These are phyloP conservation scores for Fennellomyces sp. DNA, from an alignment of 371 early-diverging fungal genomes.

Conservation along the genomic window DNA sequence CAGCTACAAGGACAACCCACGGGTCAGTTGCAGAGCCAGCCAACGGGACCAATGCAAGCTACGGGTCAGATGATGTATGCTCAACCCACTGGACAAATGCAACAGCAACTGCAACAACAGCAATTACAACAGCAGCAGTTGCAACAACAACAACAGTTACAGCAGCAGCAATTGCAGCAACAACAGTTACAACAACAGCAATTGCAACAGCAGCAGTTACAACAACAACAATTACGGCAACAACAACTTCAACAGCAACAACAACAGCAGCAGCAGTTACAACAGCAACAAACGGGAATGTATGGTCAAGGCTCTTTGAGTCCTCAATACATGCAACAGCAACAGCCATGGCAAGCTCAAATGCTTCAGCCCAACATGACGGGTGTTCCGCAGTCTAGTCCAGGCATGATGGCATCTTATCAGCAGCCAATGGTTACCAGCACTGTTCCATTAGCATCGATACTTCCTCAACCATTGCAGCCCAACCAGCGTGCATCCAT, in stretches of 20 bases:
- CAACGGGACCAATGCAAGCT: conserved; percentile 1
- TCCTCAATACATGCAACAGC: conserved; percentile 3
- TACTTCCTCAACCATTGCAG: conserved; percentile 10
- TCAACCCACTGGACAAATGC: conserved; percentile 7
- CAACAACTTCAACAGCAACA: conserved; percentile 4
- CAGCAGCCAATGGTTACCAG: conserved; percentile 18
- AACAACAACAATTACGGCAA: conserved; percentile 14
- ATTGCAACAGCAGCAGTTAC: conserved; percentile 5
- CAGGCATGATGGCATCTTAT: neutral
- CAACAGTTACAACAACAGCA: conserved; percentile 17
- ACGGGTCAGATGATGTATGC: too few relatives aligned
- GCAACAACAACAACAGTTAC: conserved; percentile 4
- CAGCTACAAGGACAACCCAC: neutral
- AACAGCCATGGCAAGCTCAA: conserved; percentile 16
- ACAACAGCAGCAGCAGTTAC: conserved; percentile 8
- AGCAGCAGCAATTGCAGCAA: conserved; percentile 7
- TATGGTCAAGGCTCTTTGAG: too few relatives aligned
- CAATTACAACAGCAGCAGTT: conserved; percentile 1
- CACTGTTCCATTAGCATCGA: conserved; percentile 6
- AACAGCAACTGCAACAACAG: conserved; percentile 2
- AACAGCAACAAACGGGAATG: conserved; percentile 18
- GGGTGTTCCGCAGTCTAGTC: neutral
- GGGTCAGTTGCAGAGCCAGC: neutral
- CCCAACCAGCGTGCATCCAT: neutral
- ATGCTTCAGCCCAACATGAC: conserved; percentile 18